A percentile compares a stretch with the other conserved stretches of the same genome.
Evolutionary conservation across 441 rosid species (phyloP).

Genomic region (Theobroma grandiflorum): DNA sequence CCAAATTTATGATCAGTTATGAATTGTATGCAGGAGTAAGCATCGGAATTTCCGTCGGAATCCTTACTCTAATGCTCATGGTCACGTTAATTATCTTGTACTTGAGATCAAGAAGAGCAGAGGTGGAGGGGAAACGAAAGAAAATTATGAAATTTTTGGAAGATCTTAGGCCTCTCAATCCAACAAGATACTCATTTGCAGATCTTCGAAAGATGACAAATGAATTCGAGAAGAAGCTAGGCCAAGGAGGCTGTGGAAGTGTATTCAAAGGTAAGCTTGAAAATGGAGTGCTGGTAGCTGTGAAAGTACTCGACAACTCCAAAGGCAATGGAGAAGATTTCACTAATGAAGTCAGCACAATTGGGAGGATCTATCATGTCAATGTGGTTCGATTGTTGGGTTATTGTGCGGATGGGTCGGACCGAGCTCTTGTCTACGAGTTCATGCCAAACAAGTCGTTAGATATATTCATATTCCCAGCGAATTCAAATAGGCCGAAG

Average conservation of each 20-base stretch:
- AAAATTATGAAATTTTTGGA: too few relatives aligned
- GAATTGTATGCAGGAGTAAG: too few relatives aligned
- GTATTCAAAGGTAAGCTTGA: constrained; percentile 21
- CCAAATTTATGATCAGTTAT: too few relatives aligned
- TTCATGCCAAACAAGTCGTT: too few relatives aligned
- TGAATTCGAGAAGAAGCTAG: neutral
- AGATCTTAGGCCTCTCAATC: too few relatives aligned
- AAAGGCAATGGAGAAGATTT: constrained; percentile 19
- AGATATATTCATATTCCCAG: too few relatives aligned
- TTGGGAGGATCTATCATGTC: constrained; percentile 25
- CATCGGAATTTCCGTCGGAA: too few relatives aligned
- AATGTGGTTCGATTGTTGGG: constrained; percentile 21
- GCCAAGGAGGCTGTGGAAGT: constrained; percentile 24
- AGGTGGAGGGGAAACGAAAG: too few relatives aligned
- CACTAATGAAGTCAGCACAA: neutral
- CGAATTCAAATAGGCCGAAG: too few relatives aligned
- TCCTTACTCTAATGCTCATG: too few relatives aligned
- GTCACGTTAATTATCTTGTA: too few relatives aligned
- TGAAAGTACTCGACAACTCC: constrained; percentile 14
- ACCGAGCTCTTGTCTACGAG: neutral
- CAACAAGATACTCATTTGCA: too few relatives aligned
- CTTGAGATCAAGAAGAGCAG: neutral
- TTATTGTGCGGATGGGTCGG: constrained; percentile 5
- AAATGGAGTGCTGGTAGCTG: constrained; percentile 21
- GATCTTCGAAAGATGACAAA: constrained; percentile 27